Conservation (phyloP, 148 eudicot species). For the Rhododendron ovatum region DNA sequence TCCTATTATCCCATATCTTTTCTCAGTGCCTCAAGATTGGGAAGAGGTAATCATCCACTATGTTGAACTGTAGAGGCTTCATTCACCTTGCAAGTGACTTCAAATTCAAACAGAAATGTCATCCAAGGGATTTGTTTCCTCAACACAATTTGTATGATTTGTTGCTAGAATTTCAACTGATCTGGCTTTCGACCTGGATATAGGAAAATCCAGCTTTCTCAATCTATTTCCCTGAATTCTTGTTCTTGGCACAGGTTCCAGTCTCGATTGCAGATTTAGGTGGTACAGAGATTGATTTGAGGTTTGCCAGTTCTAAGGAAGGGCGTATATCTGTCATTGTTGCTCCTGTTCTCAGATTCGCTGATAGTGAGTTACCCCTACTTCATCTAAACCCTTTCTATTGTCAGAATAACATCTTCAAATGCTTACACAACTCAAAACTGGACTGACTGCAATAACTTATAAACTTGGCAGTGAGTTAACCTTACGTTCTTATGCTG, state of each 20-base stretch:
- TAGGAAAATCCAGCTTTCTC: not conserved
- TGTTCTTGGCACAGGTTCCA: conserved; percentile 48
- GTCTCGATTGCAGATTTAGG: conserved; percentile 98
- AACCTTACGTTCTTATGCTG: not conserved
- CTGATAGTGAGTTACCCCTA: conserved; percentile 55
- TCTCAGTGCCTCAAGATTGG: conserved; percentile 79
- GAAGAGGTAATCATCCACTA: conserved; percentile 53
- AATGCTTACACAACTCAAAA: not conserved
- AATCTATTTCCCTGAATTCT: not conserved
- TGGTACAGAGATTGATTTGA: conserved; percentile 91
- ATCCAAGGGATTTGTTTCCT: not conserved
- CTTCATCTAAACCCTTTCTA: not conserved
- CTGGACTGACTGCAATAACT: not conserved
- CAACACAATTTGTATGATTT: not conserved
- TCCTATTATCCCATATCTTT: conserved; percentile 89
- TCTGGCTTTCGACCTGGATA: not conserved
- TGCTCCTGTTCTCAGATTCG: conserved; percentile 86
- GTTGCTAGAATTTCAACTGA: not conserved
- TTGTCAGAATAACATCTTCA: not conserved
- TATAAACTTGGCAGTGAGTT: not conserved
- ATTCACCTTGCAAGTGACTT: not conserved
- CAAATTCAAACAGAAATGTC: too few species aligned
- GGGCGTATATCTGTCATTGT: conserved; percentile 71
- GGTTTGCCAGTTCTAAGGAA: conserved; percentile 76
- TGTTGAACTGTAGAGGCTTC: not conserved